Evolutionary conservation across 306 rosid genomes (phyloP).

Genomic region (Pyrus communis): DNA sequence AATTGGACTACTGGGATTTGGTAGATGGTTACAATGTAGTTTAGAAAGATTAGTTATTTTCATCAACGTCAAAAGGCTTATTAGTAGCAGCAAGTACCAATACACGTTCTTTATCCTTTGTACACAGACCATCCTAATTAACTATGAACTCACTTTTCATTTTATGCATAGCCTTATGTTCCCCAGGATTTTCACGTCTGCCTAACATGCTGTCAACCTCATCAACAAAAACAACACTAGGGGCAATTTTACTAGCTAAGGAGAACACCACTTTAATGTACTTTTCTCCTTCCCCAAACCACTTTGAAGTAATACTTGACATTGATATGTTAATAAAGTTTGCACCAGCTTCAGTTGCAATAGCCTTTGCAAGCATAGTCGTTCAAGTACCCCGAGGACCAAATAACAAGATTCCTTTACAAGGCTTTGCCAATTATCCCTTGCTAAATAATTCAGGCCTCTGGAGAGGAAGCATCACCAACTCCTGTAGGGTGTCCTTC

Average conservation of each 20-base stretch:
- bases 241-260: slow-evolving; percentile 91
- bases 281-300: slow-evolving; percentile 99
- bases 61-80: slow-evolving; percentile 64
- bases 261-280: slow-evolving; percentile 96
- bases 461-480: slow-evolving; percentile 96
- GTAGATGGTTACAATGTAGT: too few relatives aligned
- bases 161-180: slow-evolving; percentile 95
- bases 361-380: slow-evolving; percentile 98
- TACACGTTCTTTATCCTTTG: slow-evolving; percentile 87
- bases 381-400: slow-evolving; percentile 98
- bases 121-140: slow-evolving; percentile 96
- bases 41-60: too few relatives aligned
- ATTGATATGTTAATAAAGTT: slow-evolving; percentile 91
- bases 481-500: slow-evolving; percentile 27
- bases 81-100: slow-evolving; percentile 96
- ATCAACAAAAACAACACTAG: slow-evolving; percentile 91
- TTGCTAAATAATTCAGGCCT: slow-evolving; percentile 85
- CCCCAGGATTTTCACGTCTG: slow-evolving; percentile 91
- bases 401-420: slow-evolving; percentile 94
- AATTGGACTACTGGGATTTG: too few relatives aligned
- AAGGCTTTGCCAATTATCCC: slow-evolving; percentile 93
- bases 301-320: slow-evolving; percentile 96
- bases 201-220: slow-evolving; percentile 99
- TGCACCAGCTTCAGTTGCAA: slow-evolving; percentile 98
- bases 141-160: slow-evolving; percentile 98